Conservation (phyloP, 305 asterid genomes). For the Solanum hybrid region DNA sequence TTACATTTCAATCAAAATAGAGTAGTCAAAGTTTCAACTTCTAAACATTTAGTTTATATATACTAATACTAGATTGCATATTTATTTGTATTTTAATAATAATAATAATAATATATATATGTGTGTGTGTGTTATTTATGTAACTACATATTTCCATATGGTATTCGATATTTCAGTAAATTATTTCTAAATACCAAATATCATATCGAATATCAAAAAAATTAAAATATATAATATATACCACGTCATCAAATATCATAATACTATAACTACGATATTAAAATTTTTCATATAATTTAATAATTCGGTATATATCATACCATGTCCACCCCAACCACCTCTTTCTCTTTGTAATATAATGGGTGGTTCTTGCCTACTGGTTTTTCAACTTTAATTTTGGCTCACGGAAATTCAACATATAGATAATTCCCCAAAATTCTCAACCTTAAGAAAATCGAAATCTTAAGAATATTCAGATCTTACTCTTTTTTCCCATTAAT, state of each 20-base stretch:
- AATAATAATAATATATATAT: too few relatives aligned
- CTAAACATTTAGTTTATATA: too few relatives aligned
- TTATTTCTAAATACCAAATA: neutral
- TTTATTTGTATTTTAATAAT: too few relatives aligned
- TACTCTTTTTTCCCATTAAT: neutral
- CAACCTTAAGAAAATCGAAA: too few relatives aligned
- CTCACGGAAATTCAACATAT: neutral
- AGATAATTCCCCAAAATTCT: neutral
- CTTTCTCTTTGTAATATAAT: neutral
- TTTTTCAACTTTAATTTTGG: neutral
- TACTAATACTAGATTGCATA: neutral
- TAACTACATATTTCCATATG: neutral
- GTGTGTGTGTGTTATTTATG: too few relatives aligned
- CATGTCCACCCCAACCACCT: neutral
- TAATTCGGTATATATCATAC: neutral
- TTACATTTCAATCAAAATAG: too few relatives aligned
- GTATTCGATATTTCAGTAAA: too few relatives aligned
- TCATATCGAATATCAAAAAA: too few relatives aligned
- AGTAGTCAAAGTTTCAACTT: too few relatives aligned
- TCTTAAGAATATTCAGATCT: neutral
- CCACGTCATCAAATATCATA: too few relatives aligned
- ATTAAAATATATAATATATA: too few relatives aligned
- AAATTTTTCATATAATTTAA: accelerated
- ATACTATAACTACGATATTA: too few relatives aligned
- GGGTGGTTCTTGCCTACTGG: neutral